Evolutionary conservation across 495 filamentous ascomycete genomes (phyloP).

Genomic region (Aspergillus incahuasiensis): DNA sequence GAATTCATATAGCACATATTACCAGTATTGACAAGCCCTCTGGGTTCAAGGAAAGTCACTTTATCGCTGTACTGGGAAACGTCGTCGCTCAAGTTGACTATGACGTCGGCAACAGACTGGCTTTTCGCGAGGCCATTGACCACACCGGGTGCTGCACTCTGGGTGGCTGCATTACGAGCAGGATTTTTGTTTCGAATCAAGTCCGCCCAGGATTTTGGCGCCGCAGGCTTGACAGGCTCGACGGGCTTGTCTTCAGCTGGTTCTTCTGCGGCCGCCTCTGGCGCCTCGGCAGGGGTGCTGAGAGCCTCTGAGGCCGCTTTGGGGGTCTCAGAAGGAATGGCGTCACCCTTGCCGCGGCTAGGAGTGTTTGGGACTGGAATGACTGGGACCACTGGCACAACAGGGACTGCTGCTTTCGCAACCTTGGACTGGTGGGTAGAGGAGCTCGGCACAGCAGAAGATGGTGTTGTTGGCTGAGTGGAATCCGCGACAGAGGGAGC

Average conservation of each 20-base stretch:
- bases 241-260: constrained; percentile 22
- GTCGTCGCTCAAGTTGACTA: constrained; percentile 60
- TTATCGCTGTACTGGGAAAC: constrained; percentile 55
- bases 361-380: constrained; percentile 47
- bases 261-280: constrained; percentile 15
- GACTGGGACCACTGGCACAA: constrained; percentile 64
- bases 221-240: constrained; percentile 31
- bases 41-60: constrained; percentile 82
- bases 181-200: constrained; percentile 55
- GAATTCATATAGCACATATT: constrained; percentile 99
- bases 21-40: constrained; percentile 91
- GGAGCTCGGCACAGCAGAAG: constrained; percentile 42
- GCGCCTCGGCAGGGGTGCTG: constrained; percentile 13
- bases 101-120: constrained; percentile 65
- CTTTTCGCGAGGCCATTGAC: constrained; percentile 45
- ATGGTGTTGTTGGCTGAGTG: constrained; percentile 69
- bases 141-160: constrained; percentile 24
- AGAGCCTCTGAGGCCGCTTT: constrained; percentile 25
- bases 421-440: constrained; percentile 33
- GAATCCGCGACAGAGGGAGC: constrained; percentile 61
- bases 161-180: constrained; percentile 22
- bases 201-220: constrained; percentile 74
- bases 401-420: constrained; percentile 50
- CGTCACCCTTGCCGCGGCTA: constrained; percentile 39
- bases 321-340: constrained; percentile 35